A percentile compares a stretch with the other conserved stretches of the same genome.
These are phyloP conservation scores for Blastobotrys indianensis DNA, from an alignment of 1,139 yeast species.

Conservation along the genomic window DNA sequence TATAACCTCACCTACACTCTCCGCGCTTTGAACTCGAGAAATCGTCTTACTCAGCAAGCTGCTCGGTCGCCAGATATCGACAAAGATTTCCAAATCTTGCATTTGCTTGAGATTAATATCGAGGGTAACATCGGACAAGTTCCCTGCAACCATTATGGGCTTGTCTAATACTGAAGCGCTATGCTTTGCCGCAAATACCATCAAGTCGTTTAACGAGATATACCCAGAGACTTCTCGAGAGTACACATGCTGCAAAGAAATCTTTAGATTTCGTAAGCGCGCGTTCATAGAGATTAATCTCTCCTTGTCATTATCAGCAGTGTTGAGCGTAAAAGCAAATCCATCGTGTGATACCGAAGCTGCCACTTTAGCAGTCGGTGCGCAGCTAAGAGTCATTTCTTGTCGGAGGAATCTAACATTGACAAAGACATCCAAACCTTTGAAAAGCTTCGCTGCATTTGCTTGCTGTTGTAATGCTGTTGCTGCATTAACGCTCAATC, in stretches of 20 bases:
- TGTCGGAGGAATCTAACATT: slow-evolving; percentile 67
- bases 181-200: slow-evolving; percentile 34
- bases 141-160: slow-evolving; percentile 41
- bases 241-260: slow-evolving; percentile 81
- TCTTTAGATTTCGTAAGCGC: slow-evolving; percentile 48
- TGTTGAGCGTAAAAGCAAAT: slow-evolving; percentile 51
- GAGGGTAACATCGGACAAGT: slow-evolving; percentile 51
- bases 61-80: slow-evolving; percentile 74
- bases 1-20: too few species aligned
- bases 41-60: slow-evolving; percentile 11
- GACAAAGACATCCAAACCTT: slow-evolving; percentile 56
- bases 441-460: slow-evolving; percentile 14
- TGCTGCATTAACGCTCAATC: too few species aligned
- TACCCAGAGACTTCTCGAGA: slow-evolving; percentile 87
- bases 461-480: too few species aligned
- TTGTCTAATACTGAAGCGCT: slow-evolving; percentile 19
- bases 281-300: slow-evolving; percentile 40
- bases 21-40: neutral
- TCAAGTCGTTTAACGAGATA: slow-evolving; percentile 47
- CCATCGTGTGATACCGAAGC: slow-evolving; percentile 73
- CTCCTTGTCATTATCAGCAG: slow-evolving; percentile 41
- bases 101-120: slow-evolving; percentile 76
- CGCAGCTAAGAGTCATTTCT: slow-evolving; percentile 73
- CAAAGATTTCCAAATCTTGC: slow-evolving; percentile 77
- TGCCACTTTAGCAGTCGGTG: slow-evolving; percentile 88